Evolutionary conservation across 805 yeast genomes (phyloP), one percentile per base, ranked within the genome.

Genomic region (Candida xiaguanensis): DNA sequence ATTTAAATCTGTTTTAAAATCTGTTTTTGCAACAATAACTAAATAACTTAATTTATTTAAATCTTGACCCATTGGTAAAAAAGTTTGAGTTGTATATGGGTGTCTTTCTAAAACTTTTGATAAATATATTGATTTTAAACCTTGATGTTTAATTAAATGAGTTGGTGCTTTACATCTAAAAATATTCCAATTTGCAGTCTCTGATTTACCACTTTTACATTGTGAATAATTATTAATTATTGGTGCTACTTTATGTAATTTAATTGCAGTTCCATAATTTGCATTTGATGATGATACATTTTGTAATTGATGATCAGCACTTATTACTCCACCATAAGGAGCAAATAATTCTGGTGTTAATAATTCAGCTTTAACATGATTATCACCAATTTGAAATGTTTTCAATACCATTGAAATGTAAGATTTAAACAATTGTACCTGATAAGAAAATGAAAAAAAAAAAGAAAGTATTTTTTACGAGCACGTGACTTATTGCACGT

Each of bases 181-280:
- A 23, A 89, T 71, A 58, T 90, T 89, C 83, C 87, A 81, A 49
- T 85, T 82, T 2, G 95, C 78, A 0, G 75, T 68, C 0, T 85
- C 74, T 8, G 64, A 50, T 18, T 45, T 51, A 5, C 72, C 67
- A 44, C 80, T 70, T 4, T 77, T 72, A 8, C 80, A 71, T 3
- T 60, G 20, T 3, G 45, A 41, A 48, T 71, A 85, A 33, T 68
- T 61, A 55, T 82, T 82, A 3, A 60, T 61, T 3, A 85, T 68
- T 2, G 87, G 82, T 1, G 93, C 80, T 4, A 89, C 93, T 45
- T 81, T 72, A 45, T 76, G 77, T 33, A 87, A 58, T 52, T 90
- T 90, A 4, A 75, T 67, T 1, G 97, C 97, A 2, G 97, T 90
- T n/a, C 97, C 97, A 54, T 90, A 89, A 61, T 90, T 90, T 4